Conservation (phyloP, 179 eudicot species). For the Heliamphora ciliata region DNA sequence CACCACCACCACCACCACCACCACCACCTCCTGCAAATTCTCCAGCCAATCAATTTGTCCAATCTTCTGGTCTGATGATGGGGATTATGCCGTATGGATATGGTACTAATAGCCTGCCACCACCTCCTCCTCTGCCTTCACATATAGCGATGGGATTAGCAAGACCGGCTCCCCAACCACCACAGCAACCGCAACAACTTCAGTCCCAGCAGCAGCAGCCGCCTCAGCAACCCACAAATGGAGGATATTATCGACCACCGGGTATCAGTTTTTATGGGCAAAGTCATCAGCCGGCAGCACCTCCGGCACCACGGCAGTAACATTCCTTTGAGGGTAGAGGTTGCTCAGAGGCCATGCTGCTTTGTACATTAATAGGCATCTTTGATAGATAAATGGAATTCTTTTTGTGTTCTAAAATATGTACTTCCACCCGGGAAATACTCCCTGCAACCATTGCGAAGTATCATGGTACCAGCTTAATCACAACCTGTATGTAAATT, state of each 20-base stretch:
- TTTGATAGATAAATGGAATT: constrained; percentile 1
- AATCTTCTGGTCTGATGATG: constrained; percentile 44
- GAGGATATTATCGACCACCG: constrained; percentile 60
- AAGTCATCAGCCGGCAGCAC: constrained; percentile 52
- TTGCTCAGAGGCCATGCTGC: neutral
- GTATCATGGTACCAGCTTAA: too few species aligned
- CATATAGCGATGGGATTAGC: constrained; percentile 42
- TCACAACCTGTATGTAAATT: too few species aligned
- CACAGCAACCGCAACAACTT: constrained; percentile 35
- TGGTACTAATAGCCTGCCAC: constrained; percentile 36
- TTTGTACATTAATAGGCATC: constrained; percentile 26
- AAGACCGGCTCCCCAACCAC: constrained; percentile 39
- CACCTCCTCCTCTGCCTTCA: constrained; percentile 42
- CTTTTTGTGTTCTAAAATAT: neutral
- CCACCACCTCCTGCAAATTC: constrained; percentile 31
- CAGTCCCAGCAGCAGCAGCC: constrained; percentile 8
- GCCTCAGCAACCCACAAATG: constrained; percentile 37
- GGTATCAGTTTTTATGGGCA: constrained; percentile 65
- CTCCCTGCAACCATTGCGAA: neutral
- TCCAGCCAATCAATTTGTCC: constrained; percentile 40
- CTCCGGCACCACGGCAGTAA: constrained; percentile 61
- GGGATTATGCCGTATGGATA: constrained; percentile 49
- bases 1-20: constrained; percentile 36
- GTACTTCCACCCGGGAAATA: neutral
- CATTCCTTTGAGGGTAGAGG: neutral